Evolutionary conservation across 768 basidiomycete species (phyloP).

Genomic region (Boletus bicolor): DNA sequence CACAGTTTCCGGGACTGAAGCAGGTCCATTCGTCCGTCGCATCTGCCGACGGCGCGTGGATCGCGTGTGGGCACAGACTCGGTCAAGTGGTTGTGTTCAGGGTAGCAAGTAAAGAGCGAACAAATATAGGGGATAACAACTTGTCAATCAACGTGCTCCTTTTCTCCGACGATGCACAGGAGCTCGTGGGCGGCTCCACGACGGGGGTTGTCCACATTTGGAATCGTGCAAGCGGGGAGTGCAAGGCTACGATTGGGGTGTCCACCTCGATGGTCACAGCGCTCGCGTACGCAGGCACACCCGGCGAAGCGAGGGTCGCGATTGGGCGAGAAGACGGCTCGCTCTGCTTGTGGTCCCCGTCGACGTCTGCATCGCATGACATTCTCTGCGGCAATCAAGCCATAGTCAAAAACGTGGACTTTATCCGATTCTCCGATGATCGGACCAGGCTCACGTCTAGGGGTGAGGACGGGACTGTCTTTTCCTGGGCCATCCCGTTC

Average conservation of each 20-base stretch:
- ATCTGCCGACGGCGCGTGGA: neutral
- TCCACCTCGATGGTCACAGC: conserved; percentile 17
- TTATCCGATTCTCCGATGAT: neutral
- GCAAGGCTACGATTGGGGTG: conserved; percentile 1
- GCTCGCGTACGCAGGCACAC: conserved; percentile 3
- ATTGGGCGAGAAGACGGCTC: conserved; percentile 21
- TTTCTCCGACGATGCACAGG: conserved; percentile 16
- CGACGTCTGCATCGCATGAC: conserved; percentile 12
- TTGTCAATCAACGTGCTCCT: neutral
- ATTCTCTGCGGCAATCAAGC: conserved; percentile 2
- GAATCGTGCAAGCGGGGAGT: conserved; percentile 16
- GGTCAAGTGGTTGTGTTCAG: neutral
- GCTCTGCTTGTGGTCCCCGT: conserved; percentile 15
- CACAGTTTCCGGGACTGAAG: neutral
- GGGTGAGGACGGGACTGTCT: neutral
- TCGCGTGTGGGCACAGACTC: neutral
- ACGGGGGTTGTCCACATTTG: conserved; percentile 18
- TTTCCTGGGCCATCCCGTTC: conserved; percentile 6
- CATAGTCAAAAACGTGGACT: conserved; percentile 2
- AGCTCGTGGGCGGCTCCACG: conserved; percentile 19
- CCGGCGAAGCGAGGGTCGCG: conserved; percentile 1
- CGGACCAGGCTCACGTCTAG: too few species aligned
- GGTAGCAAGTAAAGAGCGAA: neutral
- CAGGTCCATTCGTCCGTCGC: neutral
- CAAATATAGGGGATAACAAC: neutral